These are phyloP conservation scores for Omphalotus guepiniiformis DNA, from an alignment of 768 basidiomycete genomes.

Conservation along the genomic window DNA sequence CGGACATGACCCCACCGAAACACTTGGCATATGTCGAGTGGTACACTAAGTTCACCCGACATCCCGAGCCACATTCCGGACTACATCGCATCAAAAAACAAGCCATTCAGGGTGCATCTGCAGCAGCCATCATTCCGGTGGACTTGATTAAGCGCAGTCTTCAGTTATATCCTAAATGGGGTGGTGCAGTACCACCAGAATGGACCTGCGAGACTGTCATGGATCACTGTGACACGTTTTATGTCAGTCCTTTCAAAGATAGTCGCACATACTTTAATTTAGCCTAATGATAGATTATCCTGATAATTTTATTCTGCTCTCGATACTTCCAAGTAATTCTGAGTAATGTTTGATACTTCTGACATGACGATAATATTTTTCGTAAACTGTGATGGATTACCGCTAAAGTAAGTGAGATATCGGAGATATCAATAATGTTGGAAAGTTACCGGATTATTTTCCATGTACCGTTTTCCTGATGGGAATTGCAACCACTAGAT, in stretches of 20 bases:
- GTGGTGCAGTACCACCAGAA: neutral
- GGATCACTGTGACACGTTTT: neutral
- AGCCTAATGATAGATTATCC: neutral
- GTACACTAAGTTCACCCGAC: neutral
- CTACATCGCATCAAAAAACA: neutral
- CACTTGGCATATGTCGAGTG: constrained; percentile 1
- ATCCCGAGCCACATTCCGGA: neutral
- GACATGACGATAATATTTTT: too few relatives aligned
- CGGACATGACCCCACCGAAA: neutral
- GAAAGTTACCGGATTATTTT: too few relatives aligned
- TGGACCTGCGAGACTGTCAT: neutral
- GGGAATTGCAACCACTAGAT: too few relatives aligned
- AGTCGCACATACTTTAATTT: neutral
- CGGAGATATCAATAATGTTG: too few relatives aligned
- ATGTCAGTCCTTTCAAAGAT: neutral
- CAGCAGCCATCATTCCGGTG: neutral
- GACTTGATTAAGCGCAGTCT: neutral
- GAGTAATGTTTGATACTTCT: too few relatives aligned
- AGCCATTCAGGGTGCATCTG: neutral
- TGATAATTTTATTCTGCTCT: neutral
- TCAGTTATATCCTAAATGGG: neutral
- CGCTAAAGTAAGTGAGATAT: too few relatives aligned
- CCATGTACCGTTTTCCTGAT: too few relatives aligned
- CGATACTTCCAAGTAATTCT: too few relatives aligned
- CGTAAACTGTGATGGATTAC: too few relatives aligned